A percentile compares a stretch with the other conserved stretches of the same genome.
Conservation (phyloP, 805 yeast genomes). For the Yarrowia divulgata region DNA sequence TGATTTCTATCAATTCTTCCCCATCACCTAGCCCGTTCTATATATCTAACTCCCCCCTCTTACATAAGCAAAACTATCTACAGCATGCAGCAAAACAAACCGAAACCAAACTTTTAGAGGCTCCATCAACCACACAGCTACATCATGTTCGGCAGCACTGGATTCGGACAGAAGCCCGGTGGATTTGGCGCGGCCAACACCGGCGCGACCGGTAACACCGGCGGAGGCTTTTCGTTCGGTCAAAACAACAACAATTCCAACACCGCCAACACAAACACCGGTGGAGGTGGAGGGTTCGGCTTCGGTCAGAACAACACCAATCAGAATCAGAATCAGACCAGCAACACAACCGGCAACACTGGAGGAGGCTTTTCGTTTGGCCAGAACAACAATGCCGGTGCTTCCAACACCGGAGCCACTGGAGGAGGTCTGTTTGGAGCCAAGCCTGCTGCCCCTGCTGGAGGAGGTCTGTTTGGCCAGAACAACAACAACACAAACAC, state of each 20-base stretch:
- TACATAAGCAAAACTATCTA: neutral
- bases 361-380: constrained; percentile 50
- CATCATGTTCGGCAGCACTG: constrained; percentile 47
- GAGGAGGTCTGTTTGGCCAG: constrained; percentile 45
- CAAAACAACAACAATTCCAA: constrained; percentile 44
- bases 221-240: constrained; percentile 51
- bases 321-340: neutral
- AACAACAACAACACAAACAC: constrained; percentile 17
- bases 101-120: constrained; percentile 12
- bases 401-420: constrained; percentile 24
- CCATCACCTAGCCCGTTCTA: neutral
- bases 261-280: constrained; percentile 33
- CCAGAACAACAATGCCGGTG: constrained; percentile 39
- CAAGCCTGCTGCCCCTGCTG: constrained; percentile 36
- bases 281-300: constrained; percentile 15
- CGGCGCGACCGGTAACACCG: constrained; percentile 24
- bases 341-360: constrained; percentile 14
- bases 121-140: constrained; percentile 32
- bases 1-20: too few relatives aligned
- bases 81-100: constrained; percentile 28
- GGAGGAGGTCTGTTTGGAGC: constrained; percentile 45
- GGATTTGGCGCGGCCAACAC: constrained; percentile 26
- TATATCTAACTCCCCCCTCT: neutral
- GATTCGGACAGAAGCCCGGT: constrained; percentile 32
- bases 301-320: constrained; percentile 28